A percentile compares a stretch with the other conserved stretches of the same genome.
Evolutionary conservation across 495 filamentous ascomycete genomes (phyloP).

Genomic region (Alectoria sarmentosa): DNA sequence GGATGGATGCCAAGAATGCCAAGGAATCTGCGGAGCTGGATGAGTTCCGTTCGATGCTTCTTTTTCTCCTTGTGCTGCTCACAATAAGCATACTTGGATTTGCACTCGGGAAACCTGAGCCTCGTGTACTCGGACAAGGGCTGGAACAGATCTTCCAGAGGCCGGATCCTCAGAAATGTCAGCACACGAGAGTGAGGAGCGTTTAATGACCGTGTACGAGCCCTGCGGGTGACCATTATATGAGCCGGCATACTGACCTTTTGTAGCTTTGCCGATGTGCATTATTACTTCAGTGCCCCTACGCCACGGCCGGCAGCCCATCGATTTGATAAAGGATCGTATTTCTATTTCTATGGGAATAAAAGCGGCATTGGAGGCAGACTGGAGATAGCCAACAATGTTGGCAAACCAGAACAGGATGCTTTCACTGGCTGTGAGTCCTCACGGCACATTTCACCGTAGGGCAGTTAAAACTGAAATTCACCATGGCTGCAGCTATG

Average conservation of each 20-base stretch:
- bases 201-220: conserved; percentile 69
- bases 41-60: background rate
- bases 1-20: background rate
- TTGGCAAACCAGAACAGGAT: conserved; percentile 81
- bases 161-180: conserved; percentile 49
- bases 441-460: background rate
- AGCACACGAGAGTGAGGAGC: conserved; percentile 67
- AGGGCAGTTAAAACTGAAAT: conserved; percentile 22
- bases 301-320: conserved; percentile 66
- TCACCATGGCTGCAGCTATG: conserved; percentile 16
- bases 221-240: conserved; percentile 17
- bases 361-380: conserved; percentile 58
- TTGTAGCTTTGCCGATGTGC: conserved; percentile 75
- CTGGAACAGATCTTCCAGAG: background rate
- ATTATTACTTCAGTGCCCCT: conserved; percentile 78
- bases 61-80: background rate
- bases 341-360: conserved; percentile 81
- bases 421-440: conserved; percentile 74
- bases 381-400: conserved; percentile 81
- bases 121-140: background rate
- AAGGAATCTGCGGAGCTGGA: background rate
- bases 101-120: background rate
- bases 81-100: background rate
- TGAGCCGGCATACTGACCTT: background rate
- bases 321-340: conserved; percentile 83